phyloP scores from a whole-genome alignment of 495 filamentous ascomycete species.

The Xylaria sp. region DNA sequence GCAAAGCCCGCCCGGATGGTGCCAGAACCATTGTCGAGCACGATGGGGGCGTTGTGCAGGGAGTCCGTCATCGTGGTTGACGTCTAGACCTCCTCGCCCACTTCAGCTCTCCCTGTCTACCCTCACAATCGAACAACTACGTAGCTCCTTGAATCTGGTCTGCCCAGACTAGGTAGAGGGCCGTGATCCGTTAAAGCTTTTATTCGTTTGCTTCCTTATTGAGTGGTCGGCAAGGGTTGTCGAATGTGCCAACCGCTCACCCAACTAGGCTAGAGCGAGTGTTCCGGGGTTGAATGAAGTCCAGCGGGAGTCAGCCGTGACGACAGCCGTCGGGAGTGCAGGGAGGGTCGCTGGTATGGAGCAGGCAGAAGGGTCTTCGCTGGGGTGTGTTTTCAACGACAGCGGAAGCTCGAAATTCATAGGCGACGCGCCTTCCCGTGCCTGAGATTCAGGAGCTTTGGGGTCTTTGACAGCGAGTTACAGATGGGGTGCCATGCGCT shows the following conservation, averaged over 20 bases:
- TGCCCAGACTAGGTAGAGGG: background rate
- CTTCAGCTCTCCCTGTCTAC: conserved; percentile 26
- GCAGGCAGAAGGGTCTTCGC: conserved; percentile 18
- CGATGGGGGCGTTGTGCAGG: conserved; percentile 95
- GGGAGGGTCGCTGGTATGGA: background rate
- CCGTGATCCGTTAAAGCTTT: background rate
- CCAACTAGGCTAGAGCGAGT: background rate
- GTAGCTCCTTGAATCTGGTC: background rate
- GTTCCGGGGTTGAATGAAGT: background rate
- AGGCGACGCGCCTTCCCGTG: conserved; percentile 38
- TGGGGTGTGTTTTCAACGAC: background rate
- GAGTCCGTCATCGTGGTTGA: conserved; percentile 74
- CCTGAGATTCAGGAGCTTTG: conserved; percentile 39
- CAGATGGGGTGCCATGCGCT: conserved; percentile 18
- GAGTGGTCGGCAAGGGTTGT: background rate
- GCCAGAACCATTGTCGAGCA: conserved; percentile 98
- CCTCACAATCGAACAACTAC: conserved; percentile 5
- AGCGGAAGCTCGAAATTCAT: conserved; percentile 34
- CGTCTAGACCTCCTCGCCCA: conserved; percentile 23
- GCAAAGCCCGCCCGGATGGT: conserved; percentile 98
- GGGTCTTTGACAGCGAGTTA: conserved; percentile 30
- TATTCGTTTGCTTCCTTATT: conserved; percentile 12
- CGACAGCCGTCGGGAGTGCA: background rate
- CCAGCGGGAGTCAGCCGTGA: background rate
- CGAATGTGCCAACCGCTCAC: background rate